These are phyloP conservation scores for Aegilops umbellulata DNA, from an alignment of 176 grass and related monocot genomes.

Conservation along the genomic window DNA sequence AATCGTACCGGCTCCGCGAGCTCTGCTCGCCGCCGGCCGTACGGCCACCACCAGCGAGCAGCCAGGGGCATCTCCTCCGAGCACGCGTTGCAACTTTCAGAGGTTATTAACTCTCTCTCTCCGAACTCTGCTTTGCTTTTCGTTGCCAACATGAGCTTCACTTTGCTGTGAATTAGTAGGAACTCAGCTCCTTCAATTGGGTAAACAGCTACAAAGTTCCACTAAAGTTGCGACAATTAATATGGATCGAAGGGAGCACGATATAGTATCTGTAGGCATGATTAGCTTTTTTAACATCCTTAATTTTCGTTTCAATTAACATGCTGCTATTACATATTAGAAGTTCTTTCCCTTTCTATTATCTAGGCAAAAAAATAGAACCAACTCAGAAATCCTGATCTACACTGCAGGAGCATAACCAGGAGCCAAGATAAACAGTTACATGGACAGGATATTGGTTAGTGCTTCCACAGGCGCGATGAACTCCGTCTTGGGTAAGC, in stretches of 20 bases:
- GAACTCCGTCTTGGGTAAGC: neutral
- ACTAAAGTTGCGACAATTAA: too few relatives aligned
- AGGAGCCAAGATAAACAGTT: neutral
- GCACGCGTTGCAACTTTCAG: neutral
- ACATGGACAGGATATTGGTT: neutral
- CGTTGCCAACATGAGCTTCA: neutral
- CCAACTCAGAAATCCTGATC: neutral
- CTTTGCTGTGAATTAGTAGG: neutral
- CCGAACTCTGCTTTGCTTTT: neutral
- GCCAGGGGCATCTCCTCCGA: neutral
- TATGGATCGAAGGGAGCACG: too few relatives aligned
- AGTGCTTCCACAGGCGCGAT: neutral
- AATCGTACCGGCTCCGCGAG: neutral
- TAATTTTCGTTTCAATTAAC: neutral
- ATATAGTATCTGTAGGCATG: neutral
- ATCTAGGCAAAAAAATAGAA: neutral
- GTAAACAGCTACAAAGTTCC: neutral
- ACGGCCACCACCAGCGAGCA: neutral
- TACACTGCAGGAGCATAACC: neutral
- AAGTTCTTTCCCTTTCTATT: neutral
- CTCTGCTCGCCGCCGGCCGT: neutral
- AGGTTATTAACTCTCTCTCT: neutral
- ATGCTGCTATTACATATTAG: neutral
- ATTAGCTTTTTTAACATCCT: neutral
- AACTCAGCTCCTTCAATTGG: neutral